Evolutionary conservation across 805 yeast species (phyloP), one percentile per base, ranked within the genome.

Genomic region (Metschnikowia anglica): DNA sequence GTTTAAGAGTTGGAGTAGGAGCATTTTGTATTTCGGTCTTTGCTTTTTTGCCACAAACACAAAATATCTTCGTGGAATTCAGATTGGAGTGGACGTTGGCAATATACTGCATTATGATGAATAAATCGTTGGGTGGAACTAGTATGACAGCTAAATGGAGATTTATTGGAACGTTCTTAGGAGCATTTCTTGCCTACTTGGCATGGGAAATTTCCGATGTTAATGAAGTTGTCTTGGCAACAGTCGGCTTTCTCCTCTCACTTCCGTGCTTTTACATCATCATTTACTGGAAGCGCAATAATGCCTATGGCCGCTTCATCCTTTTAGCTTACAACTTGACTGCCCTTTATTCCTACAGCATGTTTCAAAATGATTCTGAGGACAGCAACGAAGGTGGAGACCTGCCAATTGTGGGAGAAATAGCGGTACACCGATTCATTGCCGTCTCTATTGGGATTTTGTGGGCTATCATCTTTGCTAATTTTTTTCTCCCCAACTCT

Each of bases 41-140:
- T 42, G 95, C 95, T 2, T 86, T 80, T 53, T 55, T 77, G 20
- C 81, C 82, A 2, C 56, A 59, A 10, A 78, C 88, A 0, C 69
- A 81, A 38, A 67, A 69, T 4, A 48, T 58, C 1, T 88, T 86
- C 53, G 73, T 66, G 35, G 72, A 69, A 31, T 85, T 88, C 88
- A 65, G 90, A 49, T 83, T 85, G 12, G 96, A 87, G 59, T 87
- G 96, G 96, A 81, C 88, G 0, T 63, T 87, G 28, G 85, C 85
- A n/a, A 81, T 89, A 0, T 87, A 80, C 52, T 81, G 87, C 53
- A 83, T 87, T 42, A 85, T 87, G 68, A 86, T 87, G 91, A 85
- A 83, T 53, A 85, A 85, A 54, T 83, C 90, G 0, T 66, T 86
- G 4, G 96, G 96, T 8, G 95, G 95, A 0, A 88, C 95, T 0